Evolutionary conservation across 352 stramenopile species (phyloP).

Genomic region (Aphanomyces astaci): DNA sequence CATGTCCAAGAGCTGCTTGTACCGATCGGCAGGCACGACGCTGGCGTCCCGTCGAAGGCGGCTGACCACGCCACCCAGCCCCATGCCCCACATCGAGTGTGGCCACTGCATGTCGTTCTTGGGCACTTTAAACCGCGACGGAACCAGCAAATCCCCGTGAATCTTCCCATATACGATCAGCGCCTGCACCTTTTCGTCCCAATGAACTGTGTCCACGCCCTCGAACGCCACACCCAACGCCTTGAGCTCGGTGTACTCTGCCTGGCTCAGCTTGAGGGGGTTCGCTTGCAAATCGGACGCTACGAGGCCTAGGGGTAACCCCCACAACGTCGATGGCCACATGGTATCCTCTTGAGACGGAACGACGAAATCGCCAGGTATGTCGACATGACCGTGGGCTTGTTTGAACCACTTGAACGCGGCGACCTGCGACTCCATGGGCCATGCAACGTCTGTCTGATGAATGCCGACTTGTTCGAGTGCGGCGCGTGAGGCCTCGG

Average conservation of each 20-base stretch:
- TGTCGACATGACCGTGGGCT: neutral
- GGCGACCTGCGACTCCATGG: neutral
- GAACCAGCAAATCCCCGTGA: constrained; percentile 6
- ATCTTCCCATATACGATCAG: neutral
- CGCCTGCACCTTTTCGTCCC: constrained; percentile 10
- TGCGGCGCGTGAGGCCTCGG: neutral
- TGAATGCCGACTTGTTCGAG: neutral
- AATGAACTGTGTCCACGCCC: neutral
- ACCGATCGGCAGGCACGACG: neutral
- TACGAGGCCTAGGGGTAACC: neutral
- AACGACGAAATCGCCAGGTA: constrained; percentile 1
- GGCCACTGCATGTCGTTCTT: constrained; percentile 5
- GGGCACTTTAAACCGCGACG: constrained; percentile 4
- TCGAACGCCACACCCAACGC: neutral
- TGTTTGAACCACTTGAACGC: constrained; percentile 12
- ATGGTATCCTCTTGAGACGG: neutral
- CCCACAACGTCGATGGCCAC: neutral
- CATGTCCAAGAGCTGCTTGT: neutral
- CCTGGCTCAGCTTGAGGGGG: neutral
- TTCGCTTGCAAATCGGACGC: neutral
- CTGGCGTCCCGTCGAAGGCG: neutral
- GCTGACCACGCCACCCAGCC: constrained; percentile 5
- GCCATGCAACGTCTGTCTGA: neutral
- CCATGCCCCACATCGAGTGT: constrained; percentile 2
- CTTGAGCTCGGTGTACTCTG: neutral